Base-by-base conservation (phyloP, 805 yeast species). In the Yamadazyma tumulicola region DNA sequence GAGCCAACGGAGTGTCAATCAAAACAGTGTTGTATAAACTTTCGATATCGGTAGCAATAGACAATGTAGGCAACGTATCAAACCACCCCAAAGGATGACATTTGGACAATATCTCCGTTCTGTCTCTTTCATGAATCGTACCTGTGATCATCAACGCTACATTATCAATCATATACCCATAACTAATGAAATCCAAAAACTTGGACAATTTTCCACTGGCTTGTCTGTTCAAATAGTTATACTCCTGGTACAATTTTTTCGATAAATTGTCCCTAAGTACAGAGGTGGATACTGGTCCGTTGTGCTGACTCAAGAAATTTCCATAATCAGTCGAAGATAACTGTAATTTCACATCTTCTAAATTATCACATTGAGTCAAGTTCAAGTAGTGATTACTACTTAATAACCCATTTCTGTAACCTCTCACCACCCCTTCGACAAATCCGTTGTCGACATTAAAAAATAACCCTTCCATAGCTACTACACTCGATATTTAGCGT, bases 41-140 rank as follows among this genome's bases (percentile, higher is more conserved):
- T 51, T 88, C 96, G 38, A 91, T 78, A 60, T 91, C 97, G 2
- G 96, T 87, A 31, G 97, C 97, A 32, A 91, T 93, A 11, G 93
- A 77, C 39, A 93, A 72, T 0, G 97, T 91, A 22, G 98, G 98
- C 48, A 93, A 75, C 6, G 97, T 91, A 49, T 93, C 98, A 54
- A 93, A 93, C 96, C 97, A 89, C 29, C 99, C 99, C 49, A 93
- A 71, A 0, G 98, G 98, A 57, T 93, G 95, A 58, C 96, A 88
- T 56, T 96, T 80, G 39, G 79, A 79, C 52, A 93, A 72, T 34
- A 94, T 82, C 54, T 93, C 98, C 26, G 78, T 64, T 53, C 85
- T 79, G 61, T 94, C 96, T 52, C 97, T 76, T 54, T 89, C 95
- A 57, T 93, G 98, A 42, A 93, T 76, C 0, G 98, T 88, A 15